Conservation (phyloP, 2,329 filamentous ascomycete species). For the Leptographium lundbergii region DNA sequence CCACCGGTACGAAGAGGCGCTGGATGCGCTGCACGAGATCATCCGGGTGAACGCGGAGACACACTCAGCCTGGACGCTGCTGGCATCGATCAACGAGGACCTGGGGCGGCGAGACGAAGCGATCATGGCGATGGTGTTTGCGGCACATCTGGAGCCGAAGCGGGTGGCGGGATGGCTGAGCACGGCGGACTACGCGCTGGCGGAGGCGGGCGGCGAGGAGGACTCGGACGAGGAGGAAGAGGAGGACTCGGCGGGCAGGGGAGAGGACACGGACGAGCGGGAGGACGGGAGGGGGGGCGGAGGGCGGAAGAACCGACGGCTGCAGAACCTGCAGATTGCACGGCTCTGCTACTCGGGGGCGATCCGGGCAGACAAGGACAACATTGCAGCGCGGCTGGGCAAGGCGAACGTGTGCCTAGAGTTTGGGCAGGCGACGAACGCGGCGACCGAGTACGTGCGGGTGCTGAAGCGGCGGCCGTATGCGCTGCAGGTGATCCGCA, state of each 20-base stretch:
- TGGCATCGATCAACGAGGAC: conserved; percentile 49
- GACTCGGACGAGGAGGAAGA: conserved; percentile 18
- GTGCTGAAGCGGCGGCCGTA: conserved; percentile 38
- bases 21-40: conserved; percentile 46
- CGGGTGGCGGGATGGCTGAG: conserved; percentile 46
- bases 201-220: conserved; percentile 32
- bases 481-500: conserved; percentile 41
- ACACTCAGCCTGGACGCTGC: conserved; percentile 49
- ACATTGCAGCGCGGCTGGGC: conserved; percentile 44
- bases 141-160: conserved; percentile 50
- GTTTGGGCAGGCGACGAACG: conserved; percentile 38
- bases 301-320: conserved; percentile 13
- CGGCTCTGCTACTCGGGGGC: conserved; percentile 48
- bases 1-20: conserved; percentile 45
- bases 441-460: conserved; percentile 43
- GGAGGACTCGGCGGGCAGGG: conserved; percentile 28
- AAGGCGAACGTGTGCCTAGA: conserved; percentile 46
- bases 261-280: conserved; percentile 18
- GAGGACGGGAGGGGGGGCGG: conserved; percentile 31
- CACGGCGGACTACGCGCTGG: conserved; percentile 44
- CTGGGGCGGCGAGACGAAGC: conserved; percentile 44
- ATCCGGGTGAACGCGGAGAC: conserved; percentile 58
- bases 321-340: conserved; percentile 37
- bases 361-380: conserved; percentile 42
- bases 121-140: conserved; percentile 46